Conservation (phyloP, 306 rosid genomes). For the Prosopis cineraria region DNA sequence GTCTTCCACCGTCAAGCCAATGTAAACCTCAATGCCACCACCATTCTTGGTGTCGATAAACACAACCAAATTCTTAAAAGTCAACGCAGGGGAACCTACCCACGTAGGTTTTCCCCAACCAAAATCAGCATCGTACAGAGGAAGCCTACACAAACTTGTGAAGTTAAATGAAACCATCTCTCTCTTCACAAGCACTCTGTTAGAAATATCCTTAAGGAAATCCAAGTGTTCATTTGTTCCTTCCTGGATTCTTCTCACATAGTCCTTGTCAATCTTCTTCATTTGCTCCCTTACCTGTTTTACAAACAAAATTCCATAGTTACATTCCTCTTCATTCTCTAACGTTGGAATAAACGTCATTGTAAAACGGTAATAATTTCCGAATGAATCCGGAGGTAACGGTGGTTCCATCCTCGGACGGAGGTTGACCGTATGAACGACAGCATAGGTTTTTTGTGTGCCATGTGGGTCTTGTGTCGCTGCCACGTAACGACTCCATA, state of each 20-base stretch:
- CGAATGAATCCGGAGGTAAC: constrained; percentile 37
- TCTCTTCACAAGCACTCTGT: constrained; percentile 36
- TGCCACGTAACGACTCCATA: constrained; percentile 58
- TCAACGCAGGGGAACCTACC: constrained; percentile 47
- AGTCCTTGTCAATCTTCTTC: constrained; percentile 40
- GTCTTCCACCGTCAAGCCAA: constrained; percentile 49
- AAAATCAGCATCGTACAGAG: constrained; percentile 60
- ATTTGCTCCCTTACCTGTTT: constrained; percentile 39
- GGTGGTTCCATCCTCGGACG: constrained; percentile 55
- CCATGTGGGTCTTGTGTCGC: constrained; percentile 23
- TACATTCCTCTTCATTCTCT: not conserved
- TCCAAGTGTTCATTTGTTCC: constrained; percentile 19
- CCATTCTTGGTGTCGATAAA: constrained; percentile 50
- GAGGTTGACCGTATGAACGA: constrained; percentile 56
- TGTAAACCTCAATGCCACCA: constrained; percentile 52
- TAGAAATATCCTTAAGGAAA: constrained; percentile 20
- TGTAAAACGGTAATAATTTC: constrained; percentile 40
- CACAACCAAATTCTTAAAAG: constrained; percentile 48
- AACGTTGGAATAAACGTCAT: constrained; percentile 26
- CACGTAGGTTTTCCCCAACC: constrained; percentile 66
- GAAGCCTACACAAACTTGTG: constrained; percentile 53
- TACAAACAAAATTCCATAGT: not conserved
- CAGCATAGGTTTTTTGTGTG: constrained; percentile 6
- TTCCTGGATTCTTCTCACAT: constrained; percentile 31
- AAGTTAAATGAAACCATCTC: constrained; percentile 41